phyloP scores from a whole-genome alignment of 768 basidiomycete genomes.

The Lentinula edodes region DNA sequence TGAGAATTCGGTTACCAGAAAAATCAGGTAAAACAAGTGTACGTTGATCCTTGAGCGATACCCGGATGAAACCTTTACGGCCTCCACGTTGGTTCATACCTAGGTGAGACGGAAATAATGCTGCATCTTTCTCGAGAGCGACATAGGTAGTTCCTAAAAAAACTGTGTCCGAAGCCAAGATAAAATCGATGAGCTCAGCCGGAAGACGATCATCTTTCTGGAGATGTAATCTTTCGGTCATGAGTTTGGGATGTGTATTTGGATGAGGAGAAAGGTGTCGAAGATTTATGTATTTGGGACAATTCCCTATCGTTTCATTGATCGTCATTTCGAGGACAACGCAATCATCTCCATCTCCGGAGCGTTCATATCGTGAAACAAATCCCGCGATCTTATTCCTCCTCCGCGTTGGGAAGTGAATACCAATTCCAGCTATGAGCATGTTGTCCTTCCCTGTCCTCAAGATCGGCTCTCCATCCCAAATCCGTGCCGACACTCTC shows the following conservation, averaged over 20 bases:
- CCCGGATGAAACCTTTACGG: slow-evolving; percentile 51
- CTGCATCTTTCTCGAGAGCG: slow-evolving; percentile 29
- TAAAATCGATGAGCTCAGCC: slow-evolving; percentile 40
- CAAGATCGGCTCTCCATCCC: slow-evolving; percentile 52
- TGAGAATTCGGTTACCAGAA: slow-evolving; percentile 60
- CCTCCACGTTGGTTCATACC: slow-evolving; percentile 66
- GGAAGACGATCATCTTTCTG: slow-evolving; percentile 37
- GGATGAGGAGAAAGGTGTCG: slow-evolving; percentile 44
- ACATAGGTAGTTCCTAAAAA: slow-evolving; percentile 51
- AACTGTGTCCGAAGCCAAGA: slow-evolving; percentile 44
- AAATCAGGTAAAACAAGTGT: slow-evolving; percentile 58
- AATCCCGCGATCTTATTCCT: slow-evolving; percentile 60
- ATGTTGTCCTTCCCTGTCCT: slow-evolving; percentile 27
- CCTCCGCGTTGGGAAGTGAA: slow-evolving; percentile 50
- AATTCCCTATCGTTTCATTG: slow-evolving; percentile 62
- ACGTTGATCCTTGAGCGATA: slow-evolving; percentile 47
- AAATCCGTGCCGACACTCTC: slow-evolving; percentile 29
- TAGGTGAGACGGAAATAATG: slow-evolving; percentile 47
- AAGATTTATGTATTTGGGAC: slow-evolving; percentile 64
- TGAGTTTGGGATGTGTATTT: slow-evolving; percentile 31
- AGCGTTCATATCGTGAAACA: slow-evolving; percentile 25
- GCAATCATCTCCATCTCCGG: slow-evolving; percentile 13
- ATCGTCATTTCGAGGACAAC: slow-evolving; percentile 37
- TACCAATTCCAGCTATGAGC: slow-evolving; percentile 53
- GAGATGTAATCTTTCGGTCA: slow-evolving; percentile 28